phyloP scores from a whole-genome alignment of 257 asterid genomes.

The Fraxinus cuspidata region DNA sequence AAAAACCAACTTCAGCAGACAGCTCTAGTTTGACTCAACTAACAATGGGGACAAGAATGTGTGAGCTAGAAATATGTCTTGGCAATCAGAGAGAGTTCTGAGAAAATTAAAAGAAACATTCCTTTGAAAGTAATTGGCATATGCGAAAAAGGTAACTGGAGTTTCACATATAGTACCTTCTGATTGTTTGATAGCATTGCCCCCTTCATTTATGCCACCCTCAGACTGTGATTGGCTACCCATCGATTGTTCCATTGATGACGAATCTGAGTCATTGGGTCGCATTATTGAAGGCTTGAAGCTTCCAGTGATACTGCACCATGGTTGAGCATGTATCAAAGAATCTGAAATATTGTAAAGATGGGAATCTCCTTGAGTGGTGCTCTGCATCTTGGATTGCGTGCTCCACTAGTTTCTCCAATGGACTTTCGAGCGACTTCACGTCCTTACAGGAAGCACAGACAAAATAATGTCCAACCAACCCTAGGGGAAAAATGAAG shows the following conservation, averaged over 20 bases:
- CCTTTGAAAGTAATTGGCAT: constrained; percentile 8
- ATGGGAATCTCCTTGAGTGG: constrained; percentile 42
- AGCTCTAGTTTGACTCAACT: neutral
- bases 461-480: constrained; percentile 15
- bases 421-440: constrained; percentile 6
- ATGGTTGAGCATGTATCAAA: constrained; percentile 43
- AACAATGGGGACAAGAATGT: neutral
- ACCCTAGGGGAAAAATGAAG: constrained; percentile 6
- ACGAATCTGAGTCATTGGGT: constrained; percentile 64
- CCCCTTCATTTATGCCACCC: constrained; percentile 59
- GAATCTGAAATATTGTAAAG: constrained; percentile 38
- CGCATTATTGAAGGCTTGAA: constrained; percentile 42
- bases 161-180: constrained; percentile 39
- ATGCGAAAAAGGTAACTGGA: constrained; percentile 41
- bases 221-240: constrained; percentile 73
- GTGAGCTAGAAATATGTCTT: neutral
- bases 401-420: constrained; percentile 39
- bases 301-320: constrained; percentile 55
- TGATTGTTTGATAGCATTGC: constrained; percentile 49
- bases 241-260: constrained; percentile 65
- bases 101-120: neutral
- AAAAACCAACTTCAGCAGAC: neutral
- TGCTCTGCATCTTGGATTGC: constrained; percentile 58
- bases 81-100: neutral
- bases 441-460: constrained; percentile 25